phyloP scores from a whole-genome alignment of 208 protist species.

The Trichomonas vaginalis region DNA sequence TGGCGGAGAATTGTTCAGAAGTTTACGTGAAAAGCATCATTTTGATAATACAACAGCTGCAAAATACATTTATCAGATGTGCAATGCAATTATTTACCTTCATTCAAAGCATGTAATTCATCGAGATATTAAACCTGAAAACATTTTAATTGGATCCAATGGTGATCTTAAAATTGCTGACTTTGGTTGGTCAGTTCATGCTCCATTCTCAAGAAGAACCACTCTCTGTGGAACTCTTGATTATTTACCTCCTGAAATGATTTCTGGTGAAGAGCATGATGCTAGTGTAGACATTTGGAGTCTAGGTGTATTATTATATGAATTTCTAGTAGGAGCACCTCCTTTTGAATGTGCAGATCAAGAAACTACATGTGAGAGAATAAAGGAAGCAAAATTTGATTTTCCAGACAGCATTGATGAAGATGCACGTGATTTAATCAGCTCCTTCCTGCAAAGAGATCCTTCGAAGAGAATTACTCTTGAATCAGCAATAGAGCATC shows the following conservation, averaged over 20 bases:
- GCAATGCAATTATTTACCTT: neutral
- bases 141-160: neutral
- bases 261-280: neutral
- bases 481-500: neutral
- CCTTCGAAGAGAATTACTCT: neutral
- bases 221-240: neutral
- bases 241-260: neutral
- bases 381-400: neutral
- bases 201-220: no score
- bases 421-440: neutral
- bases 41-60: neutral
- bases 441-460: neutral
- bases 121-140: neutral
- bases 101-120: neutral
- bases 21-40: neutral
- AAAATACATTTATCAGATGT: neutral
- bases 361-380: neutral
- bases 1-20: neutral
- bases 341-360: neutral
- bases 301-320: neutral
- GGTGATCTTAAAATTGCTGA: neutral
- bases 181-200: constrained; percentile 63
- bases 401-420: neutral
- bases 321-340: neutral
- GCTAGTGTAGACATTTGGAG: neutral